Evolutionary conservation across 768 basidiomycete species (phyloP), one percentile per base, ranked within the genome.

Genomic region (Tulasnella sp.): DNA sequence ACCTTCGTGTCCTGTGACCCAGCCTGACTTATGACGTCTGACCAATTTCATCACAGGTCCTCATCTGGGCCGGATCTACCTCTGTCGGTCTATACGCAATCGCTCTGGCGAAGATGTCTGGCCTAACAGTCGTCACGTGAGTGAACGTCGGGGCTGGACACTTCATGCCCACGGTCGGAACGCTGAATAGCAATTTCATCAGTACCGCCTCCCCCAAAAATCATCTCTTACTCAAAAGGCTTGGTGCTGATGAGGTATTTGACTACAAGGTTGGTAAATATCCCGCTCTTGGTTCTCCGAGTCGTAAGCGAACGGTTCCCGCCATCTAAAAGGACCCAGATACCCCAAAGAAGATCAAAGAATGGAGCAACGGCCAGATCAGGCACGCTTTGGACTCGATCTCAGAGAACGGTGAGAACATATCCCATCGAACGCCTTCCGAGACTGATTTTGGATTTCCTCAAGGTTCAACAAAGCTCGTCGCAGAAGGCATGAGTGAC

Each of bases 241-340:
- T 88, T 16, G 89, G 90, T 7, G 90, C 89, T 1, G 85, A 87
- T 46, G 86, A 85, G 8, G 86, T 88, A 9, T 87, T 88, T 79
- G 88, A 89, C 81, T 83, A 87, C 81, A 84, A 82, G 48, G 82
- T 77, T 31, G 34, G 76, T 16, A 69, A 37, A 69, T 34, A 6
- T 16, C 31, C 54, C 48, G 11, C 48, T 7, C 20, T 37, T 46
- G 7, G 74, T 18, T 75, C 40, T 4, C 5, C 40, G 40, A 75
- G 41, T 22, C 74, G 40, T 18, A 28, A 0, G 41, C 76, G 12
- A 77, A 44, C 76, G 20, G 50, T 22, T 60, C 58, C 8, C 31
- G 46, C 22, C 28, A 7, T 24, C n/a, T 77, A 34, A 31, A 44
- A 78, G 77, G 77, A 78, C 24, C 77, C 77, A 37, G 77, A 78